Base-by-base conservation (phyloP, 2,329 filamentous ascomycete genomes). In the Corynespora cassiicola region DNA sequence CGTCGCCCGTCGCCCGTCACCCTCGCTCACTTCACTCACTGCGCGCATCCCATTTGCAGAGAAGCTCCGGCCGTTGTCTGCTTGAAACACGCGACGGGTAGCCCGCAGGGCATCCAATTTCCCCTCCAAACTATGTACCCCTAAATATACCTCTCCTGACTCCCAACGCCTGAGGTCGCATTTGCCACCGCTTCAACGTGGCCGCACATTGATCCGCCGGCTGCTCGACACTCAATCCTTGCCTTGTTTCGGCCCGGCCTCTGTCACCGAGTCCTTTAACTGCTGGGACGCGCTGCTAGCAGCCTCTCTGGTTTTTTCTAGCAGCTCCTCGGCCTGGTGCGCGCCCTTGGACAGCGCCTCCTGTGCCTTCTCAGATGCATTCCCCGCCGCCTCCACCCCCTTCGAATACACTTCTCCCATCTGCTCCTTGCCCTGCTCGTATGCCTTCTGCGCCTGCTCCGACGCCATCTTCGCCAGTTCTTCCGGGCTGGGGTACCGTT, bases 401-500 rank as follows among this genome's bases (percentile, higher is more conserved):
- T 56, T 64, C 2, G 38, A 41, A 34, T 47, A 52, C 3, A 34
- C 47, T 12, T 50, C 52, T 9, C 45, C 44, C 8, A 42, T 52
- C 16, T 57, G 52, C 32, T 57, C 58, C 38, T 64, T 66, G 14
- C 63, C 61, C n/a, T 63, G 53, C 15, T 61, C 53, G 21, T 59
- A 65, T 4, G 58, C 57, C 6, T 60, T 52, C 28, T 63, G 57
- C 6, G 56, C 64, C 31, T 56, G 41, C 6, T 61, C 56, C 7
- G 56, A 47, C 3, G 63, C 63, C 42, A 52, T 53, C 33, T 58
- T 50, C 22, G 61, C 57, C 22, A 75, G 36, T 43, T 75, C 69
- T 11, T 63, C 64, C 10, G 69, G 65, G 50, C 70, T 56, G 2
- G 68, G 66, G 29, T 64, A 75, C 36, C 63, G 56, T 50, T 68